Base-by-base conservation (phyloP, 2,329 filamentous ascomycete species). In the Aspergillus thermomutatus region DNA sequence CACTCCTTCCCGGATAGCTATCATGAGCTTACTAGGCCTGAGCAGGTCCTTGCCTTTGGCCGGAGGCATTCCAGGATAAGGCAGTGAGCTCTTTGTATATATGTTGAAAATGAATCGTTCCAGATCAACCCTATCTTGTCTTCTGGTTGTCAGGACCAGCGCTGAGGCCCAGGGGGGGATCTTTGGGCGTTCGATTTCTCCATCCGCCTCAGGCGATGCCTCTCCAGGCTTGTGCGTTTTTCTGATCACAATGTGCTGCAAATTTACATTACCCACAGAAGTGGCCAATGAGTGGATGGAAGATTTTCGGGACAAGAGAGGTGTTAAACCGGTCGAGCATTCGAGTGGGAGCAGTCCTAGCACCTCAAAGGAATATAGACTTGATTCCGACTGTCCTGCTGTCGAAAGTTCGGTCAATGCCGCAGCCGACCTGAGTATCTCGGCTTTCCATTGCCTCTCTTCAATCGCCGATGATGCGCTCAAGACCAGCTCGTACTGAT, bases 391-490 rank as follows among this genome's bases (percentile, higher is more conserved):
- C 11, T 61, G 58, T 27, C 66, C 60, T n/a, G 80, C 80, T 21
- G 79, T 75, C 17, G 80, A 76, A 51, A 84, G 80, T 60, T 79
- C 79, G 21, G 74, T 76, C 64, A 84, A 76, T 8, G 79, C 74
- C 37, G 75, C 73, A 37, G 81, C 80, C 45, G 80, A 77, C 59
- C 80, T 79, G 28, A 79, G 73, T 23, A 96, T 78, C n/a, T 87
- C 83, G 17, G 78, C 80, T 60, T 87, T 87, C 93, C 94, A 99
- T 65, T 88, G 85, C 48, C 83, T 78, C 66, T 94, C 91, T 70
- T 99, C 93, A 43, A 83, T 85, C 0, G 85, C 80, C 1, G 89
- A 93, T 66, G 92, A 96, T 37, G 92, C 93, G 62, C 89, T 95
- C 76, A 96, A 81, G 43, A 97, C 86, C 17, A 96, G 75, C 73